Evolutionary conservation across 2,329 filamentous ascomycete genomes (phyloP).

Genomic region (Colletotrichum chlorophyti): DNA sequence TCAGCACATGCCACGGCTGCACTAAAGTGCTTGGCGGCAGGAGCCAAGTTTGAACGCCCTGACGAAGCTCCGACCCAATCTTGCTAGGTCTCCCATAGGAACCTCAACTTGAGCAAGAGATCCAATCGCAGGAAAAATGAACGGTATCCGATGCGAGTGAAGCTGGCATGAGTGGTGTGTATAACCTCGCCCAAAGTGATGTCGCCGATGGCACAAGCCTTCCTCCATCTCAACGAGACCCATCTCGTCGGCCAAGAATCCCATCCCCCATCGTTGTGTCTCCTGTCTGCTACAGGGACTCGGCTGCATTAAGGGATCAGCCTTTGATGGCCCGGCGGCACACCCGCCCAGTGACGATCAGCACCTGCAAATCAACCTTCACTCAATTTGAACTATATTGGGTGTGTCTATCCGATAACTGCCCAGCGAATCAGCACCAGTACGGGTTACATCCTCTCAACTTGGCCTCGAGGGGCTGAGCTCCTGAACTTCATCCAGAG

Average conservation of each 20-base stretch:
- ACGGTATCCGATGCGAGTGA: no score
- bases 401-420: neutral
- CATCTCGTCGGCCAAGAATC: no score
- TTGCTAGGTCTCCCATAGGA: no score
- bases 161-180: no score
- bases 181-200: no score
- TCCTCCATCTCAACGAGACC: no score
- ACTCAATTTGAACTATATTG: neutral
- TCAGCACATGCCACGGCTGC: slow-evolving; percentile 4
- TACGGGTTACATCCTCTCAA: no score
- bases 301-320: slow-evolving; percentile 7
- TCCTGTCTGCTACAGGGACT: neutral
- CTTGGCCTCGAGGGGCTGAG: no score
- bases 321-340: neutral
- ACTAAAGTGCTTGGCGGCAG: slow-evolving; percentile 19
- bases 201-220: no score
- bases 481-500: no score
- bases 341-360: slow-evolving; percentile 8
- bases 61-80: slow-evolving; percentile 4
- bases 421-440: neutral
- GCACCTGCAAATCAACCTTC: slow-evolving; percentile 1
- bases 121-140: no score
- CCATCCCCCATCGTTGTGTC: no score
- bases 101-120: neutral
- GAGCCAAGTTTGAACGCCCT: slow-evolving; percentile 11